A percentile compares a stretch with the other conserved stretches of the same genome.
Evolutionary conservation across 495 filamentous ascomycete species (phyloP).

Genomic region (Daldinia caldariorum): DNA sequence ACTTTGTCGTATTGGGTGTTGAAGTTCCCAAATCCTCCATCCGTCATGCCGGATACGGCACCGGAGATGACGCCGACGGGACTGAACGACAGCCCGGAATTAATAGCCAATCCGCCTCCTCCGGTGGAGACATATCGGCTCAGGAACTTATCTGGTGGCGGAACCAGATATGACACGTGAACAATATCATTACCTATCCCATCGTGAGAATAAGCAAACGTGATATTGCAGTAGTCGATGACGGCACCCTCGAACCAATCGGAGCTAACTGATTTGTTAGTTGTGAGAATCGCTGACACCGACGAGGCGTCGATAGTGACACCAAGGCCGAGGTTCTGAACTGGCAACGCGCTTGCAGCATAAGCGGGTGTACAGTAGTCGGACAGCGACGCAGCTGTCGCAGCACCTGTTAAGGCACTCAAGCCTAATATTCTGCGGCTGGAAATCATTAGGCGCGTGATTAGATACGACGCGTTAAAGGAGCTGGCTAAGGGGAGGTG

Average conservation of each 20-base stretch:
- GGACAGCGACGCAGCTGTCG: conserved; percentile 29
- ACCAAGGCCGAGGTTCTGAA: conserved; percentile 44
- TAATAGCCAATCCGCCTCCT: conserved; percentile 59
- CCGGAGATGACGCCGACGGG: conserved; percentile 57
- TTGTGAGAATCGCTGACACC: conserved; percentile 44
- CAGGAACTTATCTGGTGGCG: conserved; percentile 52
- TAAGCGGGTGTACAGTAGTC: conserved; percentile 50
- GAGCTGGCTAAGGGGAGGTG: background rate
- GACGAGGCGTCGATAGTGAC: conserved; percentile 51
- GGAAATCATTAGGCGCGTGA: background rate
- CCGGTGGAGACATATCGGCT: conserved; percentile 59
- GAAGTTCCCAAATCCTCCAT: conserved; percentile 61
- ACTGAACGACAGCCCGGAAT: conserved; percentile 50
- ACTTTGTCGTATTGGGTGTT: conserved; percentile 46
- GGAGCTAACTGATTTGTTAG: conserved; percentile 47
- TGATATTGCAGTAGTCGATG: conserved; percentile 57
- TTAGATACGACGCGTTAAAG: background rate
- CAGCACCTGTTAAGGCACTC: conserved; percentile 1
- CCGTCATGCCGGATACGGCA: conserved; percentile 57
- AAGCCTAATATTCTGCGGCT: conserved; percentile 7
- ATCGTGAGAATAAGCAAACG: conserved; percentile 56
- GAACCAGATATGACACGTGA: conserved; percentile 54
- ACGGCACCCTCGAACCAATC: conserved; percentile 38
- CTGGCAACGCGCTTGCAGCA: conserved; percentile 45
- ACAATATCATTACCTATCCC: conserved; percentile 49